phyloP scores from a whole-genome alignment of 331 rosid genomes.

The Cucumis variabilis region DNA sequence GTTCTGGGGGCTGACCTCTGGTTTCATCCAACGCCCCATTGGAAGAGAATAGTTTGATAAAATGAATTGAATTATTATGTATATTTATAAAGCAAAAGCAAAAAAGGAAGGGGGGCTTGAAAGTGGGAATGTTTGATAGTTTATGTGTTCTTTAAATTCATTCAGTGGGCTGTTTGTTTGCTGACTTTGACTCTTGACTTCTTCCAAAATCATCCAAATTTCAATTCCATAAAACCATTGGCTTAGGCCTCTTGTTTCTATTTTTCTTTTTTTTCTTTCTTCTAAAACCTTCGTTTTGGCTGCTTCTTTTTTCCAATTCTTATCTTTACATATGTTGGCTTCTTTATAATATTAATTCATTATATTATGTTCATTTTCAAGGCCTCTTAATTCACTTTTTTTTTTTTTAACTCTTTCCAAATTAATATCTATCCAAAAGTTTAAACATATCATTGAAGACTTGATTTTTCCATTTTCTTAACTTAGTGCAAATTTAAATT shows the following conservation, averaged over 20 bases:
- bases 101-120: neutral
- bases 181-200: neutral
- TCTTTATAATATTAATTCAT: no score
- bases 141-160: neutral
- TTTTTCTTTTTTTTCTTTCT: no score
- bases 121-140: neutral
- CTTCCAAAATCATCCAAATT: neutral
- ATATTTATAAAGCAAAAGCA: neutral
- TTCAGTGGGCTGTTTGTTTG: neutral
- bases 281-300: no score
- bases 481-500: no score
- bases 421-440: no score
- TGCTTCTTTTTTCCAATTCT: no score
- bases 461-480: no score
- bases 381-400: no score
- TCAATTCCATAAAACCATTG: neutral
- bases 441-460: no score
- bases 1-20: conserved; percentile 58
- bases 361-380: no score
- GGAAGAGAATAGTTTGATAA: neutral
- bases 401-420: no score
- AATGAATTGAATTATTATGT: neutral
- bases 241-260: neutral
- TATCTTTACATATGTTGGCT: no score
- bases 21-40: conserved; percentile 92